Evolutionary conservation across 495 filamentous ascomycete species (phyloP).

Genomic region (Talaromyces ruber): DNA sequence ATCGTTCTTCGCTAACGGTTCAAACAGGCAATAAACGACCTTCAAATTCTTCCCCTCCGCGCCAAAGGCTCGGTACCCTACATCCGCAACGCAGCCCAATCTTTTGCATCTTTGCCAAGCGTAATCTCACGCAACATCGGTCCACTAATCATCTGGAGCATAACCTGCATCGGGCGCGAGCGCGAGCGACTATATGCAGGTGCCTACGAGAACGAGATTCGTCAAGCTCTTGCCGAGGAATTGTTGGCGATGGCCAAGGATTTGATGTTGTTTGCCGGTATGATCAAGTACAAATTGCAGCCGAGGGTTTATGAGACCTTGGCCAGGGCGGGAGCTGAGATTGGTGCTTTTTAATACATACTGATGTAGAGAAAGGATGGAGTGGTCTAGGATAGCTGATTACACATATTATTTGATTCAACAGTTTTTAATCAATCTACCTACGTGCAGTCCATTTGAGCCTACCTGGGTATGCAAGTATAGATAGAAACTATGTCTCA

Average conservation of each 20-base stretch:
- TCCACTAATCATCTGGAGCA: conserved; percentile 85
- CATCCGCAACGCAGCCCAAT: conserved; percentile 67
- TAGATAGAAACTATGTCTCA: not conserved
- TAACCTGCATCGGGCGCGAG: conserved; percentile 70
- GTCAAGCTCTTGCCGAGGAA: conserved; percentile 57
- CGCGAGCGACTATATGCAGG: conserved; percentile 55
- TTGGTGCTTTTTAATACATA: conserved; percentile 42
- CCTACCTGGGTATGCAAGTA: not conserved
- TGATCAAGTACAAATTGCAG: conserved; percentile 81
- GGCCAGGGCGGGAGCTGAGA: conserved; percentile 65
- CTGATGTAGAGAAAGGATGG: not conserved
- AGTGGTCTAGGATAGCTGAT: not conserved
- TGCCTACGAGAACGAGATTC: conserved; percentile 66
- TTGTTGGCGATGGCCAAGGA: conserved; percentile 74
- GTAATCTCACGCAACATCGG: conserved; percentile 79
- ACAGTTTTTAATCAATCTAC: not conserved
- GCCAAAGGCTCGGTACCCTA: conserved; percentile 57
- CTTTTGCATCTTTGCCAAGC: conserved; percentile 64
- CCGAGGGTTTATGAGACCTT: conserved; percentile 72
- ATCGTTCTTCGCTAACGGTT: not conserved
- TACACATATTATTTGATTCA: not conserved
- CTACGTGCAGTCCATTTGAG: not conserved
- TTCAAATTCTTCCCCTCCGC: conserved; percentile 70
- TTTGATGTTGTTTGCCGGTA: conserved; percentile 87
- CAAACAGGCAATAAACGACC: conserved; percentile 56